phyloP scores from a whole-genome alignment of 2,329 filamentous ascomycete species.

The Scorias spongiosa region DNA sequence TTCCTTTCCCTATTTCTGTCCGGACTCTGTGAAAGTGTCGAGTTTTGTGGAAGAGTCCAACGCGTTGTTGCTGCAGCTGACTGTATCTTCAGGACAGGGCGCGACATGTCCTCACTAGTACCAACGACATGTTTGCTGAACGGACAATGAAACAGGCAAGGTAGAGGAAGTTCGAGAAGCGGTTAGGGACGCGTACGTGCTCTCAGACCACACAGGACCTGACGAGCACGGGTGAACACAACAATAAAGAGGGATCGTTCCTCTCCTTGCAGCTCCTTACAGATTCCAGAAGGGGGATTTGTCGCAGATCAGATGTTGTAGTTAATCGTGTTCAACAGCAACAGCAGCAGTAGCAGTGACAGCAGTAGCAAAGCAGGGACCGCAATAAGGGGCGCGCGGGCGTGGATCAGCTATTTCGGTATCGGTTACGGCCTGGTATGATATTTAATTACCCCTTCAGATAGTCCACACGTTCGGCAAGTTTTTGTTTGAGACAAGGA shows the following conservation, averaged over 20 bases:
- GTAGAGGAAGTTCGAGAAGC: background rate
- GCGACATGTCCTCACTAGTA: conserved; percentile 7
- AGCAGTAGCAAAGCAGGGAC: background rate
- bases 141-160: background rate
- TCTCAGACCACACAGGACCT: too few relatives aligned
- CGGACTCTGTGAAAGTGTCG: conserved; percentile 2
- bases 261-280: background rate
- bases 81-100: conserved; percentile 9
- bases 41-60: conserved; percentile 8
- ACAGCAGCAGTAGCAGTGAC: too few relatives aligned
- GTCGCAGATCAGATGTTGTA: background rate
- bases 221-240: background rate
- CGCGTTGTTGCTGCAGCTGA: conserved; percentile 8
- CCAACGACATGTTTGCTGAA: background rate
- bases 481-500: too few relatives aligned
- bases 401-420: too few relatives aligned
- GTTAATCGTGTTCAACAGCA: too few relatives aligned
- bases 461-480: too few relatives aligned
- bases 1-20: conserved; percentile 4
- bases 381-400: background rate
- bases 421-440: too few relatives aligned
- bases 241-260: background rate
- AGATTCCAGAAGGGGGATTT: background rate
- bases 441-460: too few relatives aligned
- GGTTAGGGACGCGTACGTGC: too few relatives aligned